A percentile compares a stretch with the other conserved stretches of the same genome.
phyloP scores from a whole-genome alignment of 768 basidiomycete species.

The Termitomyces sp. region DNA sequence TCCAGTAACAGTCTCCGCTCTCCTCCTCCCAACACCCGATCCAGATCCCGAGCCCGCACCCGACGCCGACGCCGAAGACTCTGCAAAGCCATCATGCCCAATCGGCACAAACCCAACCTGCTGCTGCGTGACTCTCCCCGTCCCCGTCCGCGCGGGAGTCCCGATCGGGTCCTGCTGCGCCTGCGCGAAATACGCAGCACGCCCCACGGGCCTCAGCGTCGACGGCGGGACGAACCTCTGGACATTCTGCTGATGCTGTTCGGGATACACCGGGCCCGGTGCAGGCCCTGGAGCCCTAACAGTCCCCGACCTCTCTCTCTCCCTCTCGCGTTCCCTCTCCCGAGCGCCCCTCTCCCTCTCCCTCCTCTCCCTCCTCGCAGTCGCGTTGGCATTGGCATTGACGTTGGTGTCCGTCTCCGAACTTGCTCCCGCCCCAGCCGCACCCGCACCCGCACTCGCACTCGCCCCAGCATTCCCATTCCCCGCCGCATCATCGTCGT shows the following conservation, averaged over 20 bases:
- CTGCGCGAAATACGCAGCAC: not conserved
- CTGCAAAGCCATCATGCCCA: not conserved
- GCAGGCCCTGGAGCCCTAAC: not conserved
- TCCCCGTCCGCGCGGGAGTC: conserved; percentile 1
- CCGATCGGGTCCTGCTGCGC: conserved; percentile 5
- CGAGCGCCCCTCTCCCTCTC: conserved; percentile 2
- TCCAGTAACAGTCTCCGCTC: conserved; percentile 13
- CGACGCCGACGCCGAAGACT: not conserved
- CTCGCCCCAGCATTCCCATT: not conserved
- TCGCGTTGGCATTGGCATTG: not conserved
- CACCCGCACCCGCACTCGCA: not conserved
- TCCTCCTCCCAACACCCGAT: not conserved
- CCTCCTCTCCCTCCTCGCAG: conserved; percentile 6
- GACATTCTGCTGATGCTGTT: not conserved
- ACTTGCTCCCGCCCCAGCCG: not conserved
- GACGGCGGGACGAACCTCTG: not conserved
- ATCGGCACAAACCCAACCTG: not conserved
- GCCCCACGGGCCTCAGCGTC: not conserved
- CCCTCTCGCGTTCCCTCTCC: conserved; percentile 1
- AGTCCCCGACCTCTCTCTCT: not conserved
- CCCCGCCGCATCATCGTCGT: conserved; percentile 33
- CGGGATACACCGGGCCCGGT: not conserved
- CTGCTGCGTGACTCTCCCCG: not conserved
- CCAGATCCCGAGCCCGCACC: not conserved
- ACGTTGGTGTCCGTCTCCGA: not conserved